Evolutionary conservation across 75 land plant genomes (phyloP).

Genomic region (Larix kaempferi): DNA sequence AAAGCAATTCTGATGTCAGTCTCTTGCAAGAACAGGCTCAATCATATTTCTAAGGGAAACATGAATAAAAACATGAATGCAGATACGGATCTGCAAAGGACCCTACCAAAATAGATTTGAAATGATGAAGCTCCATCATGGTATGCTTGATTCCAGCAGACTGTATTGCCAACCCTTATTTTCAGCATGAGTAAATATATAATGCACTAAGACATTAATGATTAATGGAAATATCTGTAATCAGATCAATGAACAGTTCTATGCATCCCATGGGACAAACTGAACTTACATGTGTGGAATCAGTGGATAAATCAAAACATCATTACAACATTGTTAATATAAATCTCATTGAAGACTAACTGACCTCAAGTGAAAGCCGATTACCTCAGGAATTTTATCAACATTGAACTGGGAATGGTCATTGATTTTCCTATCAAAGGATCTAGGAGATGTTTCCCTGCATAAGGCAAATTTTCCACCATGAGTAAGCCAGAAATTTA

Average conservation of each 20-base stretch:
- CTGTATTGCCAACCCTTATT: neutral
- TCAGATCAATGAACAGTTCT: neutral
- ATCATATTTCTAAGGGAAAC: neutral
- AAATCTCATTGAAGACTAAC: neutral
- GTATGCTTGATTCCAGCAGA: neutral
- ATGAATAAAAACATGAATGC: neutral
- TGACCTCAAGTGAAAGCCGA: slow-evolving; percentile 12
- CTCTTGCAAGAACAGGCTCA: neutral
- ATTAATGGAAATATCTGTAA: neutral
- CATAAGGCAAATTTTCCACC: neutral
- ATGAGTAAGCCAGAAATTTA: neutral
- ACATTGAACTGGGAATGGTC: neutral
- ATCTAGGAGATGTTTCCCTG: neutral
- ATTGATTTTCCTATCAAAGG: neutral
- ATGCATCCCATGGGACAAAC: neutral
- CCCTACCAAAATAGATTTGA: slow-evolving; percentile 2
- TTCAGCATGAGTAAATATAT: neutral
- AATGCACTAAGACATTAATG: neutral
- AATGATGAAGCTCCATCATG: neutral
- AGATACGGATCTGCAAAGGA: neutral
- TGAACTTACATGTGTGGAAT: slow-evolving; percentile 1
- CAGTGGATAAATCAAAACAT: neutral
- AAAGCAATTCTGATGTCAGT: neutral
- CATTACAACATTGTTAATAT: neutral
- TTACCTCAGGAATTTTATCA: slow-evolving; percentile 6